Evolutionary conservation across 192 early-diverging fungal species (phyloP).

Genomic region (Endogone sp.): DNA sequence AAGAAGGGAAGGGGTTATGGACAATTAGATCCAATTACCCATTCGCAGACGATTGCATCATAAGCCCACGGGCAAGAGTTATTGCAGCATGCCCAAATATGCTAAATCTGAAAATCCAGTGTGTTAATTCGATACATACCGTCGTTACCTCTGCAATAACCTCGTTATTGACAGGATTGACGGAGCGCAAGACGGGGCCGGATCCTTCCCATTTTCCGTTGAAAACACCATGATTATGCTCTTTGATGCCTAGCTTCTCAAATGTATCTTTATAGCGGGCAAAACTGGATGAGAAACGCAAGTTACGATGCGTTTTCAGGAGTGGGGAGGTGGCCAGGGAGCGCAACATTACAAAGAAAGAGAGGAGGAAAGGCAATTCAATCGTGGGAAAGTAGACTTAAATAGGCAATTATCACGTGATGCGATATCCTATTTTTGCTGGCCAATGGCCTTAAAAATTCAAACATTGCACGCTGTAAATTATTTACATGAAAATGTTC

Average conservation of each 20-base stretch:
- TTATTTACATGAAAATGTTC: too few species aligned
- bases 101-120: background rate
- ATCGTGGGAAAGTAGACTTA: background rate
- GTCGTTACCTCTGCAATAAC: slow-evolving; percentile 76
- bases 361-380: background rate
- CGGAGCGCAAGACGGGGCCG: slow-evolving; percentile 55
- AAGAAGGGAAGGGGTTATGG: too few species aligned
- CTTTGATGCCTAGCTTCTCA: slow-evolving; percentile 58
- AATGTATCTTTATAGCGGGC: slow-evolving; percentile 43
- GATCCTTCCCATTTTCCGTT: slow-evolving; percentile 71
- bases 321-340: background rate
- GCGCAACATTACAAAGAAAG: background rate
- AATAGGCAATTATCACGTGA: too few species aligned
- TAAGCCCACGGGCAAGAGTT: background rate
- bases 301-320: background rate
- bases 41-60: background rate
- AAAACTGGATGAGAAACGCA: slow-evolving; percentile 24
- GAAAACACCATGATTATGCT: slow-evolving; percentile 70
- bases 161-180: slow-evolving; percentile 79
- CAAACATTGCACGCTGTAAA: too few species aligned
- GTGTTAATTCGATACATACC: slow-evolving; percentile 29
- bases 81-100: background rate
- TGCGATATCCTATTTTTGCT: too few species aligned
- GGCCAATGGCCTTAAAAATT: too few species aligned
- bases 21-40: too few species aligned